A percentile compares a stretch with the other conserved stretches of the same genome.
Conservation (phyloP, 352 stramenopile genomes). For the Globisporangium solare region DNA sequence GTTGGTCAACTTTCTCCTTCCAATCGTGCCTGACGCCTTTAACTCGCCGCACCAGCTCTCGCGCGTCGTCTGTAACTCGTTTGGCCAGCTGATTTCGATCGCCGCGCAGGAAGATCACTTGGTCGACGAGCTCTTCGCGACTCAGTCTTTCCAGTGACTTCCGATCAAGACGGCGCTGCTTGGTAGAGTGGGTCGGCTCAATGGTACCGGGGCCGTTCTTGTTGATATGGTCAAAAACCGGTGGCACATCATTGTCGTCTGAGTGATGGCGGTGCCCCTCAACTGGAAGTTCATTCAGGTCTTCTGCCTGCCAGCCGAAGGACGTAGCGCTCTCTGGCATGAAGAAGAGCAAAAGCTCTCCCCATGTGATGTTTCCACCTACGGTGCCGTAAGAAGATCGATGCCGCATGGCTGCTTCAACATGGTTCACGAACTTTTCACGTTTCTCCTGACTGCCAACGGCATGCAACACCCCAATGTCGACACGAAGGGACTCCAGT, state of each 20-base stretch:
- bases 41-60: constrained; percentile 35
- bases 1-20: constrained; percentile 34
- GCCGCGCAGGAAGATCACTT: constrained; percentile 27
- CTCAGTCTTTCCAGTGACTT: constrained; percentile 22
- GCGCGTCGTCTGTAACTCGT: constrained; percentile 37
- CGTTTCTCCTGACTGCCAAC: constrained; percentile 29
- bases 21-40: constrained; percentile 37
- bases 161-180: constrained; percentile 11
- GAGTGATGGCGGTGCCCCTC: too few species aligned
- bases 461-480: constrained; percentile 28
- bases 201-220: too few species aligned
- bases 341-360: constrained; percentile 68
- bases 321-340: constrained; percentile 28
- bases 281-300: background rate
- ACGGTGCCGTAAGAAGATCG: constrained; percentile 17
- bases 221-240: too few species aligned
- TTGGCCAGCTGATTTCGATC: constrained; percentile 42
- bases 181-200: background rate
- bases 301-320: background rate
- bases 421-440: constrained; percentile 28
- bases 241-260: too few species aligned
- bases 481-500: constrained; percentile 32
- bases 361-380: constrained; percentile 56
- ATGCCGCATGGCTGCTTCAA: constrained; percentile 31
- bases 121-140: constrained; percentile 38